Evolutionary conservation across 2,329 filamentous ascomycete species (phyloP), one percentile per base, ranked within the genome.

Genomic region (Albifimbria verrucaria): DNA sequence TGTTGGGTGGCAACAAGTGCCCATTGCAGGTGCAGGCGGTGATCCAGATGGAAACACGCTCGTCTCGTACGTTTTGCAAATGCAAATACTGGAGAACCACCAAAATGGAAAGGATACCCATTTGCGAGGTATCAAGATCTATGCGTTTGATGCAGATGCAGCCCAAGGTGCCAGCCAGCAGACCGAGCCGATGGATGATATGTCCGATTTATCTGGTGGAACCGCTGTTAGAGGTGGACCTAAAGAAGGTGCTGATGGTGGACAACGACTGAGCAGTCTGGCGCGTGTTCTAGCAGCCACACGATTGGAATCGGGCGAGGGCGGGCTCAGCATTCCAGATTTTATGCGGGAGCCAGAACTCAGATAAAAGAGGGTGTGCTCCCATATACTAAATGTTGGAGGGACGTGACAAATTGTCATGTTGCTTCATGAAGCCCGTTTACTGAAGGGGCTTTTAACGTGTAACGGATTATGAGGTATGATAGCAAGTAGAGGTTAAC

Each of bases 41-140:
- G 84, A 82, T 46, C 78, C 77, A 47, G 85, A 85, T 64, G 88
- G 81, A 41, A 88, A 86, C 62, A 89, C 92, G 1, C 81, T 97
- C 18, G 85, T 92, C 55, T 92, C 90, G 17, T 96, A 93, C 74
- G 84, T 97, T 25, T 80, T 99, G 24, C 92, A 97, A 70, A 86
- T 97, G 65, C 86, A 89, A 60, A 87, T 99, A 48, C 82, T 93
- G 49, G 94, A 97, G 74, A 99, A 99, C 66, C 94, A 99, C 69
- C 94, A 99, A 73, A 99, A 99, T 69, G 94, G 94, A 58, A 99
- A 99, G 70, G 94, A 99, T 68, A 99, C 94, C n/a, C 94, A 99
- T 76, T 81, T 99, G 22, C 82, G 94, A 17, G 93, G 92, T 2
- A 82, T 99, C 69, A 95, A 96, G 74, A 88, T 97, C 10, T 99